Conservation (phyloP, 2,329 filamentous ascomycete genomes). For the Sarocladiaceae sp. region DNA sequence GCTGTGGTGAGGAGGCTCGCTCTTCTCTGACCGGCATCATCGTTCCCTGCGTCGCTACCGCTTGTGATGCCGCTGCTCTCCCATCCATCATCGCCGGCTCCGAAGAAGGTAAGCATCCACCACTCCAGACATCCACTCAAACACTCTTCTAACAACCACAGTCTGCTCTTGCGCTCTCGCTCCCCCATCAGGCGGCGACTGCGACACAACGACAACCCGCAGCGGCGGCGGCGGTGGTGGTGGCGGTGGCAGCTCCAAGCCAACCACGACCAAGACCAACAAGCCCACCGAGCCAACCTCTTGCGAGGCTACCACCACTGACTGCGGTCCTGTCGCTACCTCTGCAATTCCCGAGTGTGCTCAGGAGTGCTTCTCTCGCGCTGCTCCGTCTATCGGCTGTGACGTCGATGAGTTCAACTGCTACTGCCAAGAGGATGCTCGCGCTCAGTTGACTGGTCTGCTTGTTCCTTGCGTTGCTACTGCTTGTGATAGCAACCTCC, state of each 20-base stretch:
- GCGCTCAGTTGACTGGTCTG: constrained; percentile 16
- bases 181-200: constrained; percentile 12
- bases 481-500: constrained; percentile 16
- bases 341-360: constrained; percentile 23
- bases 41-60: constrained; percentile 19
- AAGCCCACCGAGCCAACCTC: background rate
- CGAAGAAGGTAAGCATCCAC: constrained; percentile 9
- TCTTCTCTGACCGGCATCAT: constrained; percentile 17
- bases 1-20: constrained; percentile 17
- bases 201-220: background rate
- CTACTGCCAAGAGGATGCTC: constrained; percentile 20
- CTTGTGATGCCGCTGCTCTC: constrained; percentile 15
- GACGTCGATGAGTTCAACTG: constrained; percentile 22
- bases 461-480: constrained; percentile 20
- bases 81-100: constrained; percentile 19
- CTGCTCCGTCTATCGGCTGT: constrained; percentile 22
- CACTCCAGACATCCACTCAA: background rate
- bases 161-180: constrained; percentile 11
- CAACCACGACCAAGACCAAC: constrained; percentile 4
- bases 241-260: background rate
- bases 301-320: constrained; percentile 10
- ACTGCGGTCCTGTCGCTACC: constrained; percentile 23
- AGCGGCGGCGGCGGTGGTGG: constrained; percentile 5
- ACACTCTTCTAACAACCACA: background rate
- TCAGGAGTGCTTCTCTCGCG: constrained; percentile 22